Base-by-base conservation (phyloP, 2,329 filamentous ascomycete genomes). In the Monilinia fructigena region DNA sequence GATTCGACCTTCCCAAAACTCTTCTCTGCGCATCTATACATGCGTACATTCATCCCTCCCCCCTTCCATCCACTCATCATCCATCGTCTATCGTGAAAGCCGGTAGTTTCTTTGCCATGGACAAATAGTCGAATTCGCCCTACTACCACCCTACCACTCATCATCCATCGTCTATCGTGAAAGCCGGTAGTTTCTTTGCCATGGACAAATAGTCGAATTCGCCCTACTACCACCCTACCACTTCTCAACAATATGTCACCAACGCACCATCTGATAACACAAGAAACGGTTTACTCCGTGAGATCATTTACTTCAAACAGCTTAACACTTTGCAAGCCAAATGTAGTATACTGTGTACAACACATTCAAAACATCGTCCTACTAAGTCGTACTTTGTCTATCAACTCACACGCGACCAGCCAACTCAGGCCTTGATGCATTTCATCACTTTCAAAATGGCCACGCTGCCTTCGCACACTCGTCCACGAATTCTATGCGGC, bases 321-420 rank as follows among this genome's bases (percentile, higher is more conserved):
- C 55, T 65, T 65, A 53, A 61, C 48, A 50, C 63, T 54, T 38
- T 61, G 23, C 66, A 60, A 50, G n/a, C 55, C 38, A 45, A 28
- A 65, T 67, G 53, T 42, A 54, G 61, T 47, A 64, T 60, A 42
- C 60, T 65, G 48, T 65, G 63, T 65, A 67, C 70, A 72, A 65
- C 69, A 59, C 69, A 71, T 67, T 54, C 68, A 69, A 72, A 71
- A 71, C 69, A 69, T 42, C 45, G 63, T 69, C 63, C 69, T 70
- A 71, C 70, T 69, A 67, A 66, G 69, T 63, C 66, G 61, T 63
- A 66, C 67, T 64, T 63, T 55, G 55, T 59, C 63, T 53, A 61
- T 60, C 48, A 35, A 45, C 55, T 60, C 35, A 45, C 60, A 55
- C 52, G 35, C 55, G 62, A 50, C 66, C 55, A 42, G 52, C 59